Evolutionary conservation across 192 early-diverging fungal genomes (phyloP), one percentile per base, ranked within the genome.

Genomic region (Chytriomyces sp.): DNA sequence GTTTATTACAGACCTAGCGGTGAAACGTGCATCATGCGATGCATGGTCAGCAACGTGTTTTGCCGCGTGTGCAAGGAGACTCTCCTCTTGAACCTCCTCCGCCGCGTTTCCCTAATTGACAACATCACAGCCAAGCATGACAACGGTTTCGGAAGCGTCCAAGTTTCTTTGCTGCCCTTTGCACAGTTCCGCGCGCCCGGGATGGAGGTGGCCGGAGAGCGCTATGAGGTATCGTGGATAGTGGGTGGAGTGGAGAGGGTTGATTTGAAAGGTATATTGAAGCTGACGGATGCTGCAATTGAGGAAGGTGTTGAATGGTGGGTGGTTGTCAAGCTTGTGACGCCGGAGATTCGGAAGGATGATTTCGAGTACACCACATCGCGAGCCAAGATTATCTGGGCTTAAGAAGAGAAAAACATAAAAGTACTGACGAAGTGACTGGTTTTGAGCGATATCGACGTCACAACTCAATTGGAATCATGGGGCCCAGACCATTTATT

Each of bases 31-130:
- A 44, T 88, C 59, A 88, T 88, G 87, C 75, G 87, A 30, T 85
- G 87, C 72, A 88, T 87, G 87, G 32, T 72, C n/a, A 69, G 73
- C 5, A 63, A 73, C 7, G 53, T 64, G 3, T 84, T 87, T 52
- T 87, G 87, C 53, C 38, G 38, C 30, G 76, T 88, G 30, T 88
- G 87, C 77, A 75, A 80, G 37, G 84, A 88, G 59, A 85, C 85
- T 4, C 74, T 88, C 28, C 87, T 85, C 83, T 66, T 72, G 30
- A 64, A 82, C 28, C 70, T 87, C 12, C 59, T 88, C 52, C 56
- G 54, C 33, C 80, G 78, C 30, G 58, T 86, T 28, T 78, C 72
- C 36, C 54, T 88, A 25, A 78, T 88, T 72, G 87, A 88, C 57
- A 69, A 74, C 14, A 49, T 88, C 49, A 59, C 59, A 3, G 34